phyloP scores from a whole-genome alignment of 2,329 filamentous ascomycete genomes.

The Colletotrichum sublineola region DNA sequence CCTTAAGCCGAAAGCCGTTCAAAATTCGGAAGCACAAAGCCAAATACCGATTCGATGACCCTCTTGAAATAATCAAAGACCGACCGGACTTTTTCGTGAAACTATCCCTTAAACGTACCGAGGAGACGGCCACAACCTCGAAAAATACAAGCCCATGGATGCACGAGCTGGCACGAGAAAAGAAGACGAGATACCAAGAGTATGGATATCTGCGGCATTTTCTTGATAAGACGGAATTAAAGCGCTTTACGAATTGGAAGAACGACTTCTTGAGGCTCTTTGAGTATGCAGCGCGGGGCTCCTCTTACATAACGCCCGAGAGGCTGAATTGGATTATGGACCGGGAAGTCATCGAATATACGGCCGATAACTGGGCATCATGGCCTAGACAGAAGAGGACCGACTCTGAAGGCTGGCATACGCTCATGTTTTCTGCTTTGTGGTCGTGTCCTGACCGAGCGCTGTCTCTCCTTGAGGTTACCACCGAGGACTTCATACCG shows the following conservation, averaged over 20 bases:
- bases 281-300: background rate
- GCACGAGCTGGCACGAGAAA: background rate
- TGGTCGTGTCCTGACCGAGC: conserved; percentile 50
- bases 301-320: conserved; percentile 1
- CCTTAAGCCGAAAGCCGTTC: background rate
- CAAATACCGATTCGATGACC: background rate
- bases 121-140: background rate
- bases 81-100: background rate
- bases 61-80: background rate
- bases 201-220: conserved; percentile 40
- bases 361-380: conserved; percentile 44
- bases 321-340: conserved; percentile 49
- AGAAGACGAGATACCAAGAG: conserved; percentile 43
- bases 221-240: conserved; percentile 22
- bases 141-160: background rate
- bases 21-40: background rate
- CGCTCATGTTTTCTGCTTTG: conserved; percentile 54
- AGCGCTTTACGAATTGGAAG: conserved; percentile 40
- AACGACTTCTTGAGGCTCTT: conserved; percentile 18
- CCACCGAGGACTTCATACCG: conserved; percentile 53
- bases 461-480: conserved; percentile 53
- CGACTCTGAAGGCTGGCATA: conserved; percentile 47
- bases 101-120: background rate
- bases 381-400: conserved; percentile 15
- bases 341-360: conserved; percentile 47